Evolutionary conservation across 257 asterid species (phyloP).

Genomic region (Linaria vulgaris): DNA sequence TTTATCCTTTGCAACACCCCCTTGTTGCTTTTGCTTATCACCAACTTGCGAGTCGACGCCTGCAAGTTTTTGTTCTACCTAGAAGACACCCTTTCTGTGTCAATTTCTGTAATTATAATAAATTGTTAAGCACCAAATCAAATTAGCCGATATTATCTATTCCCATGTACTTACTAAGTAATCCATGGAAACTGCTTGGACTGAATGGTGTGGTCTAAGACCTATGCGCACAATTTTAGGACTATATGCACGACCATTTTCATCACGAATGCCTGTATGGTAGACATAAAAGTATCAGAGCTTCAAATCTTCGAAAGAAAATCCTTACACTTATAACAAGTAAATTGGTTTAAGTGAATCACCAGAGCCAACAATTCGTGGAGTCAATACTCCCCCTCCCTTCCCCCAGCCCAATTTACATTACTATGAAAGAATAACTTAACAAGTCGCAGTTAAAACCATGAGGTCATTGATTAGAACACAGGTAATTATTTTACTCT

Average conservation of each 20-base stretch:
- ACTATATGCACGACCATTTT: slow-evolving; percentile 71
- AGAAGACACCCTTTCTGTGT: slow-evolving; percentile 22
- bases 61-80: slow-evolving; percentile 90
- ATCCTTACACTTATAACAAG: background rate
- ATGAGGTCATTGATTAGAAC: too few relatives aligned
- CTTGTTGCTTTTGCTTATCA: slow-evolving; percentile 94
- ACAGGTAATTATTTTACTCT: too few relatives aligned
- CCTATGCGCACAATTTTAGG: slow-evolving; percentile 98
- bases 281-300: slow-evolving; percentile 25
- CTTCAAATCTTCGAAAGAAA: slow-evolving; percentile 12
- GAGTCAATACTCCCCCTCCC: too few relatives aligned
- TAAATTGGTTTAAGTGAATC: slow-evolving; percentile 18
- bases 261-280: slow-evolving; percentile 86
- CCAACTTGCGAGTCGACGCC: slow-evolving; percentile 65
- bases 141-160: slow-evolving; percentile 10
- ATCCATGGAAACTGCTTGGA: slow-evolving; percentile 95
- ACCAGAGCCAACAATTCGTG: slow-evolving; percentile 1
- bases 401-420: too few relatives aligned
- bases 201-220: slow-evolving; percentile 88
- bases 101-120: slow-evolving; percentile 15
- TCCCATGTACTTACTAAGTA: slow-evolving; percentile 56
- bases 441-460: too few relatives aligned
- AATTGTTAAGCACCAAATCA: background rate
- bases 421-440: too few relatives aligned
- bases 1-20: slow-evolving; percentile 65